Evolutionary conservation across 2,329 filamentous ascomycete genomes (phyloP).

Genomic region (Emergomyces pasteurianus): DNA sequence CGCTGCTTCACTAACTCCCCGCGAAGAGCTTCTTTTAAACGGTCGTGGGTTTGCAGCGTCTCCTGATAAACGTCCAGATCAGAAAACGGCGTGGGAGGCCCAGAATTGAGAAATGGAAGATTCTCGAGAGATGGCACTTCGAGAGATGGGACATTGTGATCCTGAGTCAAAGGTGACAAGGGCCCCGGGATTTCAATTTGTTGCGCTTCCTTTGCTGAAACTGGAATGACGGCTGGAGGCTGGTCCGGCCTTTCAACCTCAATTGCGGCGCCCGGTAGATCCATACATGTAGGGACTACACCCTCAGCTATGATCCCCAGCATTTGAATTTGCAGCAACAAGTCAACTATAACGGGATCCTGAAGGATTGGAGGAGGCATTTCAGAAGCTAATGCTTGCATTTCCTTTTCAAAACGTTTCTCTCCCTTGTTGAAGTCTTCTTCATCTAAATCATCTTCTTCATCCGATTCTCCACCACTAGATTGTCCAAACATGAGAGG

Average conservation of each 20-base stretch:
- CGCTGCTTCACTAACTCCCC: constrained; percentile 27
- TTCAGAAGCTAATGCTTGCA: constrained; percentile 30
- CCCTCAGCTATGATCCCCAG: constrained; percentile 32
- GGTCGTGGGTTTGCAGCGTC: constrained; percentile 26
- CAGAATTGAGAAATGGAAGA: constrained; percentile 35
- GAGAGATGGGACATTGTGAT: constrained; percentile 10
- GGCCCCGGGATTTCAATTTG: constrained; percentile 10
- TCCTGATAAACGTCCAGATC: constrained; percentile 35
- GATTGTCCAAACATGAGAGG: constrained; percentile 22
- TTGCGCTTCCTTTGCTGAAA: constrained; percentile 15
- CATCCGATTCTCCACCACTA: constrained; percentile 33
- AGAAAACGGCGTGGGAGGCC: constrained; percentile 32
- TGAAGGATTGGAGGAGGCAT: constrained; percentile 32
- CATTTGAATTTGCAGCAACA: constrained; percentile 34
- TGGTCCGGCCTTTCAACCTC: constrained; percentile 10
- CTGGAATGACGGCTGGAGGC: constrained; percentile 11
- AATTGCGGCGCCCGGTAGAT: constrained; percentile 14
- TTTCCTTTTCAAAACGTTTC: constrained; percentile 33
- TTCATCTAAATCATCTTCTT: constrained; percentile 36
- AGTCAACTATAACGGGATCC: constrained; percentile 29
- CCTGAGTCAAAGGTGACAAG: not conserved
- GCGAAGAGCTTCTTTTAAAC: constrained; percentile 27
- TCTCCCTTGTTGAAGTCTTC: constrained; percentile 37
- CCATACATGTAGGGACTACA: constrained; percentile 17
- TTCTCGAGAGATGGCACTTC: constrained; percentile 28